phyloP scores from a whole-genome alignment of 345 rosid species.

The Populus simonii region DNA sequence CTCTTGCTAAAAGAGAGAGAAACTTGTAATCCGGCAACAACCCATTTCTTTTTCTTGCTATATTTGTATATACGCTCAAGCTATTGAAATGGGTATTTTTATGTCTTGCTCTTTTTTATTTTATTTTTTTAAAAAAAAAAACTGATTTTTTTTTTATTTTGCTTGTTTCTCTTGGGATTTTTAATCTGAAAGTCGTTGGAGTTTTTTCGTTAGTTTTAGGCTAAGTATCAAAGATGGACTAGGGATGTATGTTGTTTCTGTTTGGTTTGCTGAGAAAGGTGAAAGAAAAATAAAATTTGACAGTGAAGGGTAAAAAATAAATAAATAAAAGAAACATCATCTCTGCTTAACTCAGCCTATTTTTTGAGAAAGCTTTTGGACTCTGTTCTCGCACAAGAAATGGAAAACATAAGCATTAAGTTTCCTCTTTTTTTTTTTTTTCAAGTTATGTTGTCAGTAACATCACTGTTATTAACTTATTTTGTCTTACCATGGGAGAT shows the following conservation, averaged over 20 bases:
- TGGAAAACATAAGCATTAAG: background rate
- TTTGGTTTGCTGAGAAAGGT: background rate
- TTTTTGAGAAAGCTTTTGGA: background rate
- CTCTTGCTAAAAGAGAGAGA: conserved; percentile 1
- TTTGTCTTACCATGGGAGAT: background rate
- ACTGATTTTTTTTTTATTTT: background rate
- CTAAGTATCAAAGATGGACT: background rate
- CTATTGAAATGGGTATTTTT: conserved; percentile 3
- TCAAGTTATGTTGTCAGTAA: background rate
- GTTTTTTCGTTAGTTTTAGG: background rate
- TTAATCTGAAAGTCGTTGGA: background rate
- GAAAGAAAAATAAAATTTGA: background rate
- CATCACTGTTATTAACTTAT: background rate
- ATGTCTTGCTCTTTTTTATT: background rate
- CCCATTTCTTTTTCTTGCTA: conserved; percentile 4
- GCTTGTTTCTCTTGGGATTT: background rate
- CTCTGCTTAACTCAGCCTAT: background rate
- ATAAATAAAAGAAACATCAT: background rate
- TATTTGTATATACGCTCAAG: background rate
- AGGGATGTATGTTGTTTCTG: background rate
- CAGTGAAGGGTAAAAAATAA: background rate
- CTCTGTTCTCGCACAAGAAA: background rate
- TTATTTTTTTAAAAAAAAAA: too few relatives aligned
- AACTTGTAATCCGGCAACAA: conserved; percentile 15
- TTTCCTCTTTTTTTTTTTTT: background rate